Percentiles rank a stretch among this genome's conserved stretches.
Conservation (phyloP, 164 flowering plant genomes). For the Akebia trifoliata region DNA sequence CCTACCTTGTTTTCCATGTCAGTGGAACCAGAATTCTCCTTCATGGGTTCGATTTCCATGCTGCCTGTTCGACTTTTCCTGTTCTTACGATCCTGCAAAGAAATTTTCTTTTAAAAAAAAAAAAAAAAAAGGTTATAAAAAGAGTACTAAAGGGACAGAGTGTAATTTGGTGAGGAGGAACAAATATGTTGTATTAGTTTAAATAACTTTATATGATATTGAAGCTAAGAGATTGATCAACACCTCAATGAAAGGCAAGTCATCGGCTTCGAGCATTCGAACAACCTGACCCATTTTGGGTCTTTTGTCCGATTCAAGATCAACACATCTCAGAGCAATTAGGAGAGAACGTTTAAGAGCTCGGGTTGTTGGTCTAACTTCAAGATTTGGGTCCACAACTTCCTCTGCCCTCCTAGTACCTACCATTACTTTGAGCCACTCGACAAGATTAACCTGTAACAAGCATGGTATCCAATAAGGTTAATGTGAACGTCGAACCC, state of each 20-base stretch:
- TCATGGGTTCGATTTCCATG: conserved; percentile 56
- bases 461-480: neutral
- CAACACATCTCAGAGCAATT: conserved; percentile 43
- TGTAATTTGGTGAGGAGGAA: neutral
- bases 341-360: conserved; percentile 39
- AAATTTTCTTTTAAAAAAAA: neutral
- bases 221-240: neutral
- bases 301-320: conserved; percentile 45
- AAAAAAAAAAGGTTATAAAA: neutral
- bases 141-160: neutral
- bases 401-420: conserved; percentile 36
- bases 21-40: conserved; percentile 29
- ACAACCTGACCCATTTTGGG: conserved; percentile 40
- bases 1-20: conserved; percentile 35
- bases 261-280: conserved; percentile 37
- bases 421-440: conserved; percentile 52
- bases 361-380: conserved; percentile 30
- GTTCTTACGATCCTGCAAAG: conserved; percentile 56
- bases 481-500: too few species aligned
- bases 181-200: neutral
- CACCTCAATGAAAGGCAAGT: conserved; percentile 35
- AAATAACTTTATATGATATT: too few species aligned
- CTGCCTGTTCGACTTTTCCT: conserved; percentile 59
- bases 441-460: conserved; percentile 45
- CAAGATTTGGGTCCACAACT: conserved; percentile 38